phyloP scores from a whole-genome alignment of 2,329 filamentous ascomycete genomes.

The Acrocalymma vagum region DNA sequence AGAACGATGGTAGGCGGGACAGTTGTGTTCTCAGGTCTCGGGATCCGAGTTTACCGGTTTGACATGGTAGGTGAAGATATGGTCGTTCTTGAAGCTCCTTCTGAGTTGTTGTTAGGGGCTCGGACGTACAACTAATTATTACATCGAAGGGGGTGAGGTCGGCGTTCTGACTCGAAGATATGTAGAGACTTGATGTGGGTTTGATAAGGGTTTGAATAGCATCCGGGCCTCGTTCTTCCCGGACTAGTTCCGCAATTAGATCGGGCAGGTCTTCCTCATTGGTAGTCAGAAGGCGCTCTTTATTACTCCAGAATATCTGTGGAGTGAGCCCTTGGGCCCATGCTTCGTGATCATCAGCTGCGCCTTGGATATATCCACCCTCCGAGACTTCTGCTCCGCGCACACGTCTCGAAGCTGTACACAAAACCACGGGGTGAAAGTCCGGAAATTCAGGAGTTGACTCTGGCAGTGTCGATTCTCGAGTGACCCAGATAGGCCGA shows the following conservation, averaged over 20 bases:
- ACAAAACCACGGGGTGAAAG: conserved; percentile 80
- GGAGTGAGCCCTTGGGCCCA: conserved; percentile 88
- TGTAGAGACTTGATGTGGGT: conserved; percentile 50
- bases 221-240: conserved; percentile 16
- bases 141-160: conserved; percentile 48
- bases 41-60: conserved; percentile 79
- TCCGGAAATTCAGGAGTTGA: conserved; percentile 60
- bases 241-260: conserved; percentile 57
- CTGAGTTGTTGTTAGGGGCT: conserved; percentile 41
- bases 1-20: conserved; percentile 67
- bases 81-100: conserved; percentile 49
- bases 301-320: conserved; percentile 79
- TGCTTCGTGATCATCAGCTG: conserved; percentile 92
- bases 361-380: conserved; percentile 88
- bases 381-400: conserved; percentile 73
- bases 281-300: conserved; percentile 66
- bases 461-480: conserved; percentile 63
- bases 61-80: conserved; percentile 69
- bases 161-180: conserved; percentile 49
- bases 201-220: conserved; percentile 49
- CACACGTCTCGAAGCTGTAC: conserved; percentile 81
- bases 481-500: conserved; percentile 81
- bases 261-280: conserved; percentile 70
- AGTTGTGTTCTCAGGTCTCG: conserved; percentile 81
- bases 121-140: conserved; percentile 54